These are phyloP conservation scores for Yamadazyma endophytica DNA, from an alignment of 805 yeast genomes.

Conservation along the genomic window DNA sequence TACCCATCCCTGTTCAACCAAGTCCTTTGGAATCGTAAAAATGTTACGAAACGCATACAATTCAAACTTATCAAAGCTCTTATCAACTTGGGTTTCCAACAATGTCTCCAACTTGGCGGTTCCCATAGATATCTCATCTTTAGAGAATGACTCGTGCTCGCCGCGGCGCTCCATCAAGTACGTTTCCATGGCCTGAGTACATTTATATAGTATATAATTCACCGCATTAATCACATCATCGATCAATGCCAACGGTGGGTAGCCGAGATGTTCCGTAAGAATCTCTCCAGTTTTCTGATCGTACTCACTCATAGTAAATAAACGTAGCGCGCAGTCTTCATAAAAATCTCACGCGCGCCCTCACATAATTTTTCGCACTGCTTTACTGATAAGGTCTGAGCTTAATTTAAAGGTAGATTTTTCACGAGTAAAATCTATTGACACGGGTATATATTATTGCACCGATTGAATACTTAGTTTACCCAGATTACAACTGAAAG, in stretches of 20 bases:
- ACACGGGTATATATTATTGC: too few species aligned
- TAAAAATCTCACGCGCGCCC: too few species aligned
- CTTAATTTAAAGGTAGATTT: too few species aligned
- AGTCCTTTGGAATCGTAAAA: slow-evolving; percentile 61
- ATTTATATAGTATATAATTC: slow-evolving; percentile 76
- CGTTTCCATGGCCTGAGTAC: slow-evolving; percentile 73
- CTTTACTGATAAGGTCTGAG: too few species aligned
- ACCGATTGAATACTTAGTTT: too few species aligned
- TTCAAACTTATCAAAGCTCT: slow-evolving; percentile 82
- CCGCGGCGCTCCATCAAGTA: slow-evolving; percentile 44
- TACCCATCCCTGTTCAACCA: slow-evolving; percentile 63
- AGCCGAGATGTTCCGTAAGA: slow-evolving; percentile 82
- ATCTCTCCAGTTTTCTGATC: slow-evolving; percentile 21
- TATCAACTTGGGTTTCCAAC: slow-evolving; percentile 70
- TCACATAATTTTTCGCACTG: too few species aligned
- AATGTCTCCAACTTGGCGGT: slow-evolving; percentile 76
- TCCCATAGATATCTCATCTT: slow-evolving; percentile 67
- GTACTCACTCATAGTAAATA: too few species aligned
- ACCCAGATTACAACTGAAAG: too few species aligned
- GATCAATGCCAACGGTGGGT: slow-evolving; percentile 73
- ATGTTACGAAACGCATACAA: slow-evolving; percentile 76
- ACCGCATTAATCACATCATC: slow-evolving; percentile 89
- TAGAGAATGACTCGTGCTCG: slow-evolving; percentile 14
- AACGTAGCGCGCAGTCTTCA: too few species aligned
- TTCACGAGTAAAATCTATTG: too few species aligned